A percentile compares a stretch with the other conserved stretches of the same genome.
Evolutionary conservation across 805 yeast genomes (phyloP).

Genomic region (Pichia insulana): DNA sequence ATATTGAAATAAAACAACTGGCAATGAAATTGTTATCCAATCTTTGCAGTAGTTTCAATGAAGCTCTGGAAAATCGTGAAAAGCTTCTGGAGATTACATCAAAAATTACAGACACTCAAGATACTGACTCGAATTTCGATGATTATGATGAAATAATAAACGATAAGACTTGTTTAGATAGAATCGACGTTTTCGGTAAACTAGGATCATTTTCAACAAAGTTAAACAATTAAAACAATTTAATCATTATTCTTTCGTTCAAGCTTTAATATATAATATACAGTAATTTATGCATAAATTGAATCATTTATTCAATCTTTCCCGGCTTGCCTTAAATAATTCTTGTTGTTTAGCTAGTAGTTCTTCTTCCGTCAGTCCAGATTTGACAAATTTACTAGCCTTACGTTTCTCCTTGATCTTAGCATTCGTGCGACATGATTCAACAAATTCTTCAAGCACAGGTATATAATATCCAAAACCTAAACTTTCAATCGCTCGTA

Average conservation of each 20-base stretch:
- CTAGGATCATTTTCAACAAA: constrained; percentile 19
- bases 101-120: constrained; percentile 18
- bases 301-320: constrained; percentile 24
- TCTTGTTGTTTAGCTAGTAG: constrained; percentile 87
- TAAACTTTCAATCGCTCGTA: constrained; percentile 77
- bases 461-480: constrained; percentile 84
- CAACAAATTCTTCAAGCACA: constrained; percentile 67
- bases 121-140: constrained; percentile 9
- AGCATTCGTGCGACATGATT: constrained; percentile 79
- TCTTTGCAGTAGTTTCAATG: constrained; percentile 21
- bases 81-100: constrained; percentile 29
- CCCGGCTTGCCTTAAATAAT: constrained; percentile 52
- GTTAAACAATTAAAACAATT: not conserved
- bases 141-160: constrained; percentile 27
- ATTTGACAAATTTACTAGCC: constrained; percentile 85
- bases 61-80: constrained; percentile 39
- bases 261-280: constrained; percentile 16
- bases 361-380: constrained; percentile 90
- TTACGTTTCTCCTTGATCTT: constrained; percentile 78
- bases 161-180: constrained; percentile 24
- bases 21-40: constrained; percentile 13
- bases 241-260: constrained; percentile 20
- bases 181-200: constrained; percentile 26
- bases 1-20: not conserved
- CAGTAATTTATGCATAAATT: not conserved